Evolutionary conservation across 2,329 filamentous ascomycete species (phyloP), one percentile per base, ranked within the genome.

Genomic region (Monilinia fructicola): DNA sequence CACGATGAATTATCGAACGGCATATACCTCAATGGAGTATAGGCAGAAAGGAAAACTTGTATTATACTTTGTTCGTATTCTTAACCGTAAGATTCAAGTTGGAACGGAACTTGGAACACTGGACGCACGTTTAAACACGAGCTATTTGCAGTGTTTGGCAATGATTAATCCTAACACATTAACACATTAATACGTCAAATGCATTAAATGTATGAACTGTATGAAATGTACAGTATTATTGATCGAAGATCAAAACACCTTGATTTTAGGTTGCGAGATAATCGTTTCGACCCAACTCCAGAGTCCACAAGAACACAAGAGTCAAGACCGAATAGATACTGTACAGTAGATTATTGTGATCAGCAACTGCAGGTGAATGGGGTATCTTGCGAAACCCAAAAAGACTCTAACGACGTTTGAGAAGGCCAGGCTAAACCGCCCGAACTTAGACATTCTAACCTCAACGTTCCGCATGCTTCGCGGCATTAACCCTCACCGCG

Each of bases 241-340:
- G 62, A 12, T 31, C 21, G 52, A 64, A 56, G 62, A 64, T 64
- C 62, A 64, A 64, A 64, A 56, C 52, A 56, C 11, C 26, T 64
- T n/a, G 28, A 50, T 62, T 56, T 48, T 26, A 54, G 35, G n/a
- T 58, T 56, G 62, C 62, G 53, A 53, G 53, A 64, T 55, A 50
- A 48, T 58, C 14, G 53, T 64, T 50, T 52, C 50, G 40, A 58
- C 40, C 55, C 40, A 59, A 59, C 26, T 46, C 55, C 56, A 35
- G 46, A 59, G 18, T 46, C 55, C 56, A 35, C 56, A 31, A 10
- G 21, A 59, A 31, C 28, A 59, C 55, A 59, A 48, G 21, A 48
- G 40, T 28, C 55, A 59, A 48, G 21, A 48, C 42, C 42, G 48
- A 59, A 55, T 55, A 59, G 31, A 56, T 56, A n/a, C n/a, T n/a